Base-by-base conservation (phyloP, 2,329 filamentous ascomycete species). In the Aureobasidium pullulans region DNA sequence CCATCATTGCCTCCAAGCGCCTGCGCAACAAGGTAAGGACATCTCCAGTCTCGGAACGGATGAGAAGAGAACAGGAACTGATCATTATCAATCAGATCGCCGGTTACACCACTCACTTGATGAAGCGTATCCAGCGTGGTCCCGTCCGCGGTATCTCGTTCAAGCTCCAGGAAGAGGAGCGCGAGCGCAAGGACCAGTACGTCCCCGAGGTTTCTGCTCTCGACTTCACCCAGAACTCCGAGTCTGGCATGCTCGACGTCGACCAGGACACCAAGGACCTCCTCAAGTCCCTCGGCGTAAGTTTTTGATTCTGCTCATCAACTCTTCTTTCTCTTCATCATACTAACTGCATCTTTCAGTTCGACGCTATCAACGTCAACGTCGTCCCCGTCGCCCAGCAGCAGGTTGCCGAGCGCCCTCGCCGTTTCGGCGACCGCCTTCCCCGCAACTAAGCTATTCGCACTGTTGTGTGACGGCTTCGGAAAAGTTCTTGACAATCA, bases 101-200 rank as follows among this genome's bases (percentile, higher is more conserved):
- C 75, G 94, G 94, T 73, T 97, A 96, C 87, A 96, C 93, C 73
- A 97, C 94, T 69, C 91, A 96, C 66, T 69, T 73, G 80, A 99
- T 99, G 95, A 97, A 97, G 88, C 94, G 94, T 81, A 99, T 99
- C 73, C 94, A 97, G 85, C 91, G 94, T 78, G 94, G 94, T 68
- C 94, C 94, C 68, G 94, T 99, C 80, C 95, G 94, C 73, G 94
- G 94, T 84, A 99, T 99, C 82, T 99, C 95, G 80, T 99, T 99
- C 92, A 99, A 99, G 87, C 90, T 99, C 64, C 94, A 99, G 83
- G 94, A 99, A 84, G 94, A 99, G 84, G 94, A 99, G 88, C 90
- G 94, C 85, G 94, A 99, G 84, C 89, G 94, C 78, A 99, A 99
- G 89, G 94, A 99, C 84, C 94, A 99, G 84, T 99, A 96, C 84